phyloP scores from a whole-genome alignment of 2,329 filamentous ascomycete genomes.

The Stemphylium lycopersici region DNA sequence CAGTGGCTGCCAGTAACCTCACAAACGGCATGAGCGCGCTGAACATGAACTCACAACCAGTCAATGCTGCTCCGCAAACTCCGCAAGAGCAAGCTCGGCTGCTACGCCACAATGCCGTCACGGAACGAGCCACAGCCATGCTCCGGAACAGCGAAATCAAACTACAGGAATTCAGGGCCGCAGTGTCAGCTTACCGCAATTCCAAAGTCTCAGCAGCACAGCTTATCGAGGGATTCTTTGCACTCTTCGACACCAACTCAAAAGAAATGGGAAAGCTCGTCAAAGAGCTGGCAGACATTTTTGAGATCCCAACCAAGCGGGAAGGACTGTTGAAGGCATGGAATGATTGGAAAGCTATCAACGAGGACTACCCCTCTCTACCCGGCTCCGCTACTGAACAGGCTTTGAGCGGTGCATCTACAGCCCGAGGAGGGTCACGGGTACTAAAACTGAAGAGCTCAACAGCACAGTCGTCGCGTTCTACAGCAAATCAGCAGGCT shows the following conservation, averaged over 20 bases:
- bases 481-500: conserved; percentile 61
- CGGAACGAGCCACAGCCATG: conserved; percentile 82
- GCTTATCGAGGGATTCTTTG: conserved; percentile 86
- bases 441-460: conserved; percentile 72
- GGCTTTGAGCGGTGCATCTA: conserved; percentile 44
- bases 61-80: conserved; percentile 49
- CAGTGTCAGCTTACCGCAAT: conserved; percentile 79
- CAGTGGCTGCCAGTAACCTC: conserved; percentile 21
- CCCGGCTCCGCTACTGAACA: conserved; percentile 66
- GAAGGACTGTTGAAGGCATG: conserved; percentile 79
- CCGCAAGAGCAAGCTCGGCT: conserved; percentile 82
- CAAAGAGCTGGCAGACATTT: conserved; percentile 90
- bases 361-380: conserved; percentile 91
- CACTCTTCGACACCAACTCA: conserved; percentile 81
- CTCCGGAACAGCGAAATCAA: conserved; percentile 78
- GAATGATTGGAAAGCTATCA: conserved; percentile 95
- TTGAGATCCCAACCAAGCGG: conserved; percentile 79
- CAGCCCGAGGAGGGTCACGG: conserved; percentile 64
- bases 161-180: conserved; percentile 75
- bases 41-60: conserved; percentile 42
- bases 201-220: conserved; percentile 73
- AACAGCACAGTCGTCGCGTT: conserved; percentile 70
- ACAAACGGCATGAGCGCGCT: conserved; percentile 28
- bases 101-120: conserved; percentile 80
- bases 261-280: conserved; percentile 85